phyloP scores from a whole-genome alignment of 2,329 filamentous ascomycete species.

The Ceratocystis diversiconidia region DNA sequence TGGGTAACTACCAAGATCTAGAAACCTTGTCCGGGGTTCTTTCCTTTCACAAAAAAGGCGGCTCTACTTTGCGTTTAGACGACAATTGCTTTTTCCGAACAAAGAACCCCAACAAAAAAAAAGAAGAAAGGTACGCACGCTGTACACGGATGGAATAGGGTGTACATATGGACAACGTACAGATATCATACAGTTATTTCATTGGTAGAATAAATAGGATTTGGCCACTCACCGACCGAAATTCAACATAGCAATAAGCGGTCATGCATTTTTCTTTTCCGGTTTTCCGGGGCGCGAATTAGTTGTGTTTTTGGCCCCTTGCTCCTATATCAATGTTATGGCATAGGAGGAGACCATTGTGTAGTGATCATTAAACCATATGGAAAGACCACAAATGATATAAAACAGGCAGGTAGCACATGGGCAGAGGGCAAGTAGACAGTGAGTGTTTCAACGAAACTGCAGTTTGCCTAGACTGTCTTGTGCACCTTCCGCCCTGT shows the following conservation, averaged over 20 bases:
- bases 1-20: neutral
- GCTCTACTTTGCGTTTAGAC: neutral
- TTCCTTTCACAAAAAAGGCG: neutral
- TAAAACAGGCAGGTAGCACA: neutral
- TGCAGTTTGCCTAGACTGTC: neutral
- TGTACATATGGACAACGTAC: neutral
- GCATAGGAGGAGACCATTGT: no score
- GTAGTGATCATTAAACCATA: no score
- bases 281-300: no score
- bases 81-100: neutral
- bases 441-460: neutral
- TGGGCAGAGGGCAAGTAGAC: neutral
- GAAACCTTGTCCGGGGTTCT: neutral
- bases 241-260: no score
- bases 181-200: no score
- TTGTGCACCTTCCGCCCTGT: neutral
- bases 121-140: neutral
- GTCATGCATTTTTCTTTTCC: no score
- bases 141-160: neutral
- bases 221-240: no score
- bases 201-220: no score
- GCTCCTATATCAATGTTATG: no score
- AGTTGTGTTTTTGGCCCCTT: no score
- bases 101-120: constrained; percentile 1
- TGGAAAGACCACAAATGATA: no score